These are phyloP conservation scores for Penicillium sp. DNA, from an alignment of 2,329 filamentous ascomycete species.

Conservation along the genomic window DNA sequence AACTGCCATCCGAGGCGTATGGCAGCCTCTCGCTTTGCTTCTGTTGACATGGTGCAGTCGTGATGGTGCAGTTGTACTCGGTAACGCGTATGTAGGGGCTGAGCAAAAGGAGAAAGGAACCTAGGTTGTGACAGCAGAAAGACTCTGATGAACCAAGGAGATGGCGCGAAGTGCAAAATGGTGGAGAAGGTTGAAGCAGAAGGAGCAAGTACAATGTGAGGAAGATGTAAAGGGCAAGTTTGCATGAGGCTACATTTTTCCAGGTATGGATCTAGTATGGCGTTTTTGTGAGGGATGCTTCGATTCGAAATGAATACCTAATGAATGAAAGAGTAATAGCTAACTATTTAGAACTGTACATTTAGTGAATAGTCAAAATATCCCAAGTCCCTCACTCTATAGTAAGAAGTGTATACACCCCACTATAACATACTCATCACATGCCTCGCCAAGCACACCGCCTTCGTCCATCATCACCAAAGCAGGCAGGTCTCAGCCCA, in stretches of 20 bases:
- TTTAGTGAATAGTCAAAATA: background rate
- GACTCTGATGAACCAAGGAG: background rate
- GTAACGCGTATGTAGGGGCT: too few relatives aligned
- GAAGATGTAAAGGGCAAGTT: conserved; percentile 9
- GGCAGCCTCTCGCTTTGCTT: too few relatives aligned
- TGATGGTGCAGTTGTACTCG: too few relatives aligned
- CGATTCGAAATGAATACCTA: background rate
- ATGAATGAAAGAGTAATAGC: too few relatives aligned
- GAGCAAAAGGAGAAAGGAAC: too few relatives aligned
- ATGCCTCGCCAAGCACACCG: background rate
- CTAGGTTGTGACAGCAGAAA: too few relatives aligned
- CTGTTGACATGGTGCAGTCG: too few relatives aligned
- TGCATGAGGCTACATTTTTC: background rate
- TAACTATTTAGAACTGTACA: too few relatives aligned
- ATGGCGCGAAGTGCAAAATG: conserved; percentile 7
- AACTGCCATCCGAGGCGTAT: too few relatives aligned
- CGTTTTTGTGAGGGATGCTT: background rate
- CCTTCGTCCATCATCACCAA: background rate
- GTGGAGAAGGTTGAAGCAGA: conserved; percentile 7
- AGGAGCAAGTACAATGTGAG: conserved; percentile 10
- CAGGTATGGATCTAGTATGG: background rate
- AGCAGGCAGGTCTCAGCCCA: background rate
- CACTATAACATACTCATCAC: background rate
- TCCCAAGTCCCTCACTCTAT: background rate
- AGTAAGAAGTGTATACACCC: too few relatives aligned